A percentile compares a stretch with the other conserved stretches of the same genome.
These are phyloP conservation scores for Apium graveolens DNA, from an alignment of 129 eudicot species.

Conservation along the genomic window DNA sequence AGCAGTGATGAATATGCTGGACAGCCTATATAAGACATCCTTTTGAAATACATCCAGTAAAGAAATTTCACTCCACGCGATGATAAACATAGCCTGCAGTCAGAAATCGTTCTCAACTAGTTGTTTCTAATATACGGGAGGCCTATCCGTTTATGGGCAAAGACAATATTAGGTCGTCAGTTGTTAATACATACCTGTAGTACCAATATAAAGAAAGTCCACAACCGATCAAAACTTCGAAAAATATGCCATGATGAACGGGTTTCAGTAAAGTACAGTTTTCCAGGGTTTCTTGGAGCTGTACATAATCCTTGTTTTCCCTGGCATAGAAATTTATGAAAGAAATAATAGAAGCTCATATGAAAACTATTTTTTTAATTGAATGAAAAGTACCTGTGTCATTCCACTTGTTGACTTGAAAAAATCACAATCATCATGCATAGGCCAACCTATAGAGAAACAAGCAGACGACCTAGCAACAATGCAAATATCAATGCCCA, in stretches of 20 bases:
- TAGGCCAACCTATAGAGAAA: constrained; percentile 97
- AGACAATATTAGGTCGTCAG: constrained; percentile 5
- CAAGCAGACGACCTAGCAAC: constrained; percentile 74
- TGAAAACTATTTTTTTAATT: neutral
- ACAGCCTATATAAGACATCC: constrained; percentile 47
- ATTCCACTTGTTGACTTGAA: constrained; percentile 58
- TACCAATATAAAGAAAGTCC: constrained; percentile 79
- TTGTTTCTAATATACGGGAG: constrained; percentile 5
- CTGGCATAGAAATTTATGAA: constrained; percentile 35
- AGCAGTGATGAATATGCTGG: constrained; percentile 91
- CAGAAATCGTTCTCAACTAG: constrained; percentile 14
- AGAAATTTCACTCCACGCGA: constrained; percentile 72
- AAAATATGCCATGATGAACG: constrained; percentile 82
- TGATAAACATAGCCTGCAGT: constrained; percentile 73
- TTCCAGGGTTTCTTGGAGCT: constrained; percentile 52
- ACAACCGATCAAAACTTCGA: constrained; percentile 93
- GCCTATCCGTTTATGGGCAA: constrained; percentile 6
- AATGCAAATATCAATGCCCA: constrained; percentile 1
- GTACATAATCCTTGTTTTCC: constrained; percentile 37
- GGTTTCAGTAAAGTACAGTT: constrained; percentile 77
- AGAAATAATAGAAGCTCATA: constrained; percentile 10
- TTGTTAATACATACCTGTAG: constrained; percentile 46
- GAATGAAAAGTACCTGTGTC: constrained; percentile 29
- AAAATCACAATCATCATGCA: constrained; percentile 96
- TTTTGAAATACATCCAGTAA: constrained; percentile 41